These are phyloP conservation scores for Microsporum audouinii DNA, from an alignment of 2,329 filamentous ascomycete species.

Conservation along the genomic window DNA sequence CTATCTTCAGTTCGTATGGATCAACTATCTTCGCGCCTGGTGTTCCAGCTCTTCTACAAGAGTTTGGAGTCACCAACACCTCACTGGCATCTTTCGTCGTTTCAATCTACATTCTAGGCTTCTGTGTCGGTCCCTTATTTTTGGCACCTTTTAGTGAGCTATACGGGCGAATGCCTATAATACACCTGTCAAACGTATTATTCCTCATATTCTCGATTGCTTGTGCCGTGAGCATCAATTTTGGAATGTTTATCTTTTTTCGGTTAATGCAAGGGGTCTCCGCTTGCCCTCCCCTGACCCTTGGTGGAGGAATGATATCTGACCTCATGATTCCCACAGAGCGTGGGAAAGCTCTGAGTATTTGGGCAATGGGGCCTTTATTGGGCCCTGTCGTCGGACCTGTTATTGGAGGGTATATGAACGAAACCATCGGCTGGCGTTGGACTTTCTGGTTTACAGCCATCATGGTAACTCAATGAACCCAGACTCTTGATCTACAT, in stretches of 20 bases:
- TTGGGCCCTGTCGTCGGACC: constrained; percentile 14
- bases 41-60: constrained; percentile 30
- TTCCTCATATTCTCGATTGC: constrained; percentile 53
- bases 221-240: constrained; percentile 47
- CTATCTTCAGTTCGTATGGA: constrained; percentile 19
- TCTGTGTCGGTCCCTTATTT: constrained; percentile 51
- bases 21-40: constrained; percentile 39
- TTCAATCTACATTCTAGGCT: constrained; percentile 51
- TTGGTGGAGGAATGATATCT: constrained; percentile 37
- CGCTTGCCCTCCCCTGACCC: constrained; percentile 27
- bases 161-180: constrained; percentile 43
- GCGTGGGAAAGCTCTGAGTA: constrained; percentile 33
- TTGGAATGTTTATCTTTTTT: constrained; percentile 48
- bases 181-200: constrained; percentile 44
- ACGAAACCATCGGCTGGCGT: constrained; percentile 33
- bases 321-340: constrained; percentile 34
- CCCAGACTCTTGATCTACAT: neutral
- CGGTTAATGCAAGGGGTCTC: constrained; percentile 49
- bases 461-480: constrained; percentile 16
- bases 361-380: constrained; percentile 33
- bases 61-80: constrained; percentile 35
- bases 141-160: constrained; percentile 56
- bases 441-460: constrained; percentile 39
- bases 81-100: constrained; percentile 44
- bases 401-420: constrained; percentile 31